Conservation (phyloP, 345 rosid species). For the thale cress (Arabidopsis thaliana) region DNA sequence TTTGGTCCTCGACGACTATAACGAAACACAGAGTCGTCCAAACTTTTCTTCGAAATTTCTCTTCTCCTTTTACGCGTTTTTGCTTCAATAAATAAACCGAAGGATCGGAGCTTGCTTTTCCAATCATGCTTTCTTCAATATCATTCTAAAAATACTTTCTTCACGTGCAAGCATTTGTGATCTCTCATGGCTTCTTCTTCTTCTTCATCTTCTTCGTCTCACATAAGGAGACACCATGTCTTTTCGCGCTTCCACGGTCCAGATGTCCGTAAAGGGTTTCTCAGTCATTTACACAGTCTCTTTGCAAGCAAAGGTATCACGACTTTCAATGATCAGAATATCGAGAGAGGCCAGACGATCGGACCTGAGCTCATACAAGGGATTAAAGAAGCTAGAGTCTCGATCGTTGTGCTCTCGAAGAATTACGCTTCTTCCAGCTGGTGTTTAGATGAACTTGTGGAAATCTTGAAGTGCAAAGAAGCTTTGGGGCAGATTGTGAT, state of each 20-base stretch:
- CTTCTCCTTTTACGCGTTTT: too few relatives aligned
- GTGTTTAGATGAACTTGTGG: constrained; percentile 9
- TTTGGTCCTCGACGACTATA: too few relatives aligned
- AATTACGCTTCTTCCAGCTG: not conserved
- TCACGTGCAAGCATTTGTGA: too few relatives aligned
- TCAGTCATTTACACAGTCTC: not conserved
- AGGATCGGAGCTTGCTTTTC: too few relatives aligned
- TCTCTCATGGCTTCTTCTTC: not conserved
- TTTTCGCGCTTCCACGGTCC: constrained; percentile 9
- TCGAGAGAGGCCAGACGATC: constrained; percentile 15
- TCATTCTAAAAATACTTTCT: too few relatives aligned
- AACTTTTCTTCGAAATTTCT: too few relatives aligned
- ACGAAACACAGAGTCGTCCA: too few relatives aligned
- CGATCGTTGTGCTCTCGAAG: not conserved
- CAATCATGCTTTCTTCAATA: too few relatives aligned
- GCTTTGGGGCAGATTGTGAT: not conserved
- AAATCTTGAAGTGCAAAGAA: not conserved
- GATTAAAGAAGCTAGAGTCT: not conserved
- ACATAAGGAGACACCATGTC: not conserved
- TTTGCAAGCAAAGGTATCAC: not conserved
- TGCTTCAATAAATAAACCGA: too few relatives aligned
- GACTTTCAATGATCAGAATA: not conserved
- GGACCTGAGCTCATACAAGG: not conserved
- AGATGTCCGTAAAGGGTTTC: constrained; percentile 4
- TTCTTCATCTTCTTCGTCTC: not conserved